phyloP scores from a whole-genome alignment of 495 filamentous ascomycete species.

The Rhypophila decipiens region DNA sequence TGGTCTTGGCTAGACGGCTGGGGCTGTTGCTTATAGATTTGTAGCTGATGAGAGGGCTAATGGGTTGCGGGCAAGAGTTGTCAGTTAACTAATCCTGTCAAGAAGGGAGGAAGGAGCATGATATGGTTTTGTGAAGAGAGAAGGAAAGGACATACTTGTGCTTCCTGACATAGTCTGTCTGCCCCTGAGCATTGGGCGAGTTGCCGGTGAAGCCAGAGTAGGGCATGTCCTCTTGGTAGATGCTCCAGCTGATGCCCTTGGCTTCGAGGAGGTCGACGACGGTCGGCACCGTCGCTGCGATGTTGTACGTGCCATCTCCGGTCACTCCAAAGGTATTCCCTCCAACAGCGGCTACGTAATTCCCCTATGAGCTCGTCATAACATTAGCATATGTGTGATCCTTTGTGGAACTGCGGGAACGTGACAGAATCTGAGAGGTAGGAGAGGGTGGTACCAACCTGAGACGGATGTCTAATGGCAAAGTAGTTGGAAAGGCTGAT shows the following conservation, averaged over 20 bases:
- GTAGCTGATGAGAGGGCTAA: slow-evolving; percentile 48
- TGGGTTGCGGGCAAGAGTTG: too few species aligned
- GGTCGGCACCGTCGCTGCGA: slow-evolving; percentile 59
- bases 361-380: too few species aligned
- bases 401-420: too few species aligned
- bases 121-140: background rate
- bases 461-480: slow-evolving; percentile 14
- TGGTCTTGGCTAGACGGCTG: slow-evolving; percentile 53
- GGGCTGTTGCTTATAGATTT: slow-evolving; percentile 50
- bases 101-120: too few species aligned
- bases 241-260: slow-evolving; percentile 59
- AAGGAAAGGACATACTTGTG: slow-evolving; percentile 42
- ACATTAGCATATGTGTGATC: too few species aligned
- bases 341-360: slow-evolving; percentile 56
- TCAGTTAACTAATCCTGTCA: background rate
- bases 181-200: slow-evolving; percentile 43
- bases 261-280: slow-evolving; percentile 65
- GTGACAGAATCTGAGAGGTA: too few species aligned
- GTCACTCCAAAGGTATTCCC: slow-evolving; percentile 64
- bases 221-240: slow-evolving; percentile 65
- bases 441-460: background rate
- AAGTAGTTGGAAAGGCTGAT: slow-evolving; percentile 61
- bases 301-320: slow-evolving; percentile 50
- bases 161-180: slow-evolving; percentile 70
- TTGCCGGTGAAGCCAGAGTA: slow-evolving; percentile 60